Evolutionary conservation across 352 stramenopile species (phyloP).

Genomic region (Aphanomyces invadans): DNA sequence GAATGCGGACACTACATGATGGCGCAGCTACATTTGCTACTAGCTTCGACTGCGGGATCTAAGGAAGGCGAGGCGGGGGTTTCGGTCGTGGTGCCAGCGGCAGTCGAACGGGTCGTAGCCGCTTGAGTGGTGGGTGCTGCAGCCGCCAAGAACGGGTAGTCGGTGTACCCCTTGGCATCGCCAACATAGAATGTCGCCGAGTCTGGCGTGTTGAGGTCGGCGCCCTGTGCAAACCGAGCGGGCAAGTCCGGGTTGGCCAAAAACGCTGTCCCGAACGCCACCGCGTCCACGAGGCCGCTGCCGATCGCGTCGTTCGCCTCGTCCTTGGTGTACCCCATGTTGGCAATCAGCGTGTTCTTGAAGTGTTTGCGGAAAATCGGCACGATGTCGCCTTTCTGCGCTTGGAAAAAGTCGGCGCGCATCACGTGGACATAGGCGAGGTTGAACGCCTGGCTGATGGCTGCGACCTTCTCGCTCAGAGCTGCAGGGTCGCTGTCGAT

Average conservation of each 20-base stretch:
- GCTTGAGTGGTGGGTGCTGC: background rate
- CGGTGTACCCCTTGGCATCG: slow-evolving; percentile 19
- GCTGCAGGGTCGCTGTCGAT: slow-evolving; percentile 16
- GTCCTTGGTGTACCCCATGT: slow-evolving; percentile 22
- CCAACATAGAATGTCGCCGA: slow-evolving; percentile 3
- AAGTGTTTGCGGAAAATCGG: slow-evolving; percentile 19
- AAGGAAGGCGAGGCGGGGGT: background rate
- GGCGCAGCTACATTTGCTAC: background rate
- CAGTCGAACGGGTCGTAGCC: background rate
- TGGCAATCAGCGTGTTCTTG: slow-evolving; percentile 15
- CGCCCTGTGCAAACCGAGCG: background rate
- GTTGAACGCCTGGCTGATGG: slow-evolving; percentile 4
- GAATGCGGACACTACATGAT: background rate
- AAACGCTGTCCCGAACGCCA: slow-evolving; percentile 8
- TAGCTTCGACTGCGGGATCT: background rate
- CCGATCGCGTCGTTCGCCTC: slow-evolving; percentile 3
- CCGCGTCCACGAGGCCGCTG: background rate
- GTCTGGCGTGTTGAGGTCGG: slow-evolving; percentile 10
- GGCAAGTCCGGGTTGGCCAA: slow-evolving; percentile 20
- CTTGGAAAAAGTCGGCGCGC: slow-evolving; percentile 21
- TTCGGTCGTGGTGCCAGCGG: background rate
- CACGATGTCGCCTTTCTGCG: slow-evolving; percentile 12
- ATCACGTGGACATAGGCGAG: slow-evolving; percentile 11
- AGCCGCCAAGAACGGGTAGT: slow-evolving; percentile 15
- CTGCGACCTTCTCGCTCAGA: background rate